Percentiles rank a stretch among this genome's conserved stretches.
These are phyloP conservation scores for Suillus occidentalis DNA, from an alignment of 768 basidiomycete species.

Conservation along the genomic window DNA sequence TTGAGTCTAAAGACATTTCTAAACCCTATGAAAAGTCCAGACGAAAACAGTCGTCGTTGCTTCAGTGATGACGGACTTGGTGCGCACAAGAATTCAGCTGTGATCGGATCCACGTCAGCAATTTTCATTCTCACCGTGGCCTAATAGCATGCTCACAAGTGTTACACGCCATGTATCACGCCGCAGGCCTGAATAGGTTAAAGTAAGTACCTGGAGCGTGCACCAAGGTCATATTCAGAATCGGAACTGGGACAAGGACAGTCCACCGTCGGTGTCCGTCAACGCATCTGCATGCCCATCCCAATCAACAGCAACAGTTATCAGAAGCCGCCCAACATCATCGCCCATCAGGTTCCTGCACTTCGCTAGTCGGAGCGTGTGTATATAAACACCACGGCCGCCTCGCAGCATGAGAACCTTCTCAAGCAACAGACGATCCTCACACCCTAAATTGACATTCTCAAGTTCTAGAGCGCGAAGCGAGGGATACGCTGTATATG, in stretches of 20 bases:
- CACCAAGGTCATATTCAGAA: background rate
- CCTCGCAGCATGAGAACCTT: background rate
- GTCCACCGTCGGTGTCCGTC: background rate
- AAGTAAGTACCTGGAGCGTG: background rate
- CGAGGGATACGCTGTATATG: background rate
- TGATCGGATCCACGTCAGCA: background rate
- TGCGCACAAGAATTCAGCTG: background rate
- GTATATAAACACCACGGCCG: background rate
- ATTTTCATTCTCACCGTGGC: background rate
- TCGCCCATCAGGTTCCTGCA: background rate
- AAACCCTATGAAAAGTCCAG: too few species aligned
- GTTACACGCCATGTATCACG: background rate
- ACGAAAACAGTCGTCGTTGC: background rate
- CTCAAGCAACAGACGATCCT: background rate
- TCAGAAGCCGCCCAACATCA: constrained; percentile 4
- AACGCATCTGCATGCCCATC: constrained; percentile 13
- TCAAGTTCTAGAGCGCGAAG: background rate
- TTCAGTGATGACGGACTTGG: background rate
- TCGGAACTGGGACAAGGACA: background rate
- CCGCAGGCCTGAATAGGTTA: background rate
- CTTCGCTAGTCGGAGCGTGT: background rate
- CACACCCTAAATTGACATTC: background rate
- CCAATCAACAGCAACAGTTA: constrained; percentile 18
- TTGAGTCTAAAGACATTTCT: too few species aligned
- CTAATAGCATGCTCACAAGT: background rate